These are phyloP conservation scores for Euphorbia pulcherrima DNA, from an alignment of 345 rosid genomes.

Conservation along the genomic window DNA sequence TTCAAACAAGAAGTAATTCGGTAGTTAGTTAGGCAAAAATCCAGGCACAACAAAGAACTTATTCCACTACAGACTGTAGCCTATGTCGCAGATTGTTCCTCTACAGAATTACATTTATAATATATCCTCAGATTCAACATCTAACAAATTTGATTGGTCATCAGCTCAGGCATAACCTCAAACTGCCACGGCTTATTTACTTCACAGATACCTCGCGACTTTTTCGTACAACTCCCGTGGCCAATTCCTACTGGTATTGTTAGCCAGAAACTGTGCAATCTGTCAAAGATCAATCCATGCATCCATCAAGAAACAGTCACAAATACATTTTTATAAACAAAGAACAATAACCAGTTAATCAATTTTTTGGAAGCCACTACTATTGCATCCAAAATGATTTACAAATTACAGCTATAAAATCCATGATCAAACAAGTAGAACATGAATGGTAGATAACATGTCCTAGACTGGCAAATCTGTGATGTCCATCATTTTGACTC, in stretches of 20 bases:
- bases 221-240: slow-evolving; percentile 83
- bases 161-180: not conserved
- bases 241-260: slow-evolving; percentile 76
- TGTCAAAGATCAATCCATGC: slow-evolving; percentile 25
- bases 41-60: not conserved
- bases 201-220: slow-evolving; percentile 75
- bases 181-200: slow-evolving; percentile 2
- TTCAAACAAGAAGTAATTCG: not conserved
- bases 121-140: not conserved
- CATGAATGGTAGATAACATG: too few relatives aligned
- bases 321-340: not conserved
- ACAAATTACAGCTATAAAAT: not conserved
- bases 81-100: not conserved
- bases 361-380: not conserved
- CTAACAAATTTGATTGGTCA: not conserved
- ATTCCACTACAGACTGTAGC: not conserved
- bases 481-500: too few relatives aligned
- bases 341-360: not conserved
- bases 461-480: too few relatives aligned
- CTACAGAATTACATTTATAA: not conserved
- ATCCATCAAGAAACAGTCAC: not conserved
- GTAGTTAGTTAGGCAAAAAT: not conserved
- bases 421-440: too few relatives aligned
- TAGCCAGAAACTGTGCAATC: slow-evolving; percentile 85
- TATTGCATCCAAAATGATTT: not conserved